A percentile compares a stretch with the other conserved stretches of the same genome.
Evolutionary conservation across 2,329 filamentous ascomycete genomes (phyloP).

Genomic region (Fusarium incarnatum): DNA sequence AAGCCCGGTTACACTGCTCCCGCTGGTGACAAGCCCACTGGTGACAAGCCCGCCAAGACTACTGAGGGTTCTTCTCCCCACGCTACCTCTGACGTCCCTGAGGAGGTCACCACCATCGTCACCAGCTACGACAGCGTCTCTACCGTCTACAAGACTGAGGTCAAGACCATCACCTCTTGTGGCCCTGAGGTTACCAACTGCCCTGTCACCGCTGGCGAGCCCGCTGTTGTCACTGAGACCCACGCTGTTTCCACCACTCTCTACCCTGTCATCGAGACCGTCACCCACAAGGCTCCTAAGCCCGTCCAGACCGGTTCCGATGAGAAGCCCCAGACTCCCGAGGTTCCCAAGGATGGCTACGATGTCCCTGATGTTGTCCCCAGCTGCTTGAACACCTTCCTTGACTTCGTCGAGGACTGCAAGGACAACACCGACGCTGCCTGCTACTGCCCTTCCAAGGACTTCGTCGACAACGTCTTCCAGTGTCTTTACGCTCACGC

Average conservation of each 20-base stretch:
- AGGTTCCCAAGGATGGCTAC: conserved; percentile 48
- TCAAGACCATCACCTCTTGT: conserved; percentile 38
- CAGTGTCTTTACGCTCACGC: conserved; percentile 84
- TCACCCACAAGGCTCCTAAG: conserved; percentile 33
- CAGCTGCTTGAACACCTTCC: conserved; percentile 91
- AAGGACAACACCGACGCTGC: conserved; percentile 81
- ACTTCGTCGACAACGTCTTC: conserved; percentile 84
- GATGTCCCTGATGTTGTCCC: conserved; percentile 76
- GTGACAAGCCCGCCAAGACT: conserved; percentile 28
- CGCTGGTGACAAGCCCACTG: conserved; percentile 27
- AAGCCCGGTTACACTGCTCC: conserved; percentile 23
- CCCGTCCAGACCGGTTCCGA: conserved; percentile 38
- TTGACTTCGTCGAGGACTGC: conserved; percentile 76
- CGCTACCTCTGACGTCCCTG: conserved; percentile 44
- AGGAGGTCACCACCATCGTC: conserved; percentile 32
- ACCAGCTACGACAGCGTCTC: conserved; percentile 31
- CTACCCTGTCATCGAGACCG: conserved; percentile 45
- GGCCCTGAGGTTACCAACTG: conserved; percentile 58
- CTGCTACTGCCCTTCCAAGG: conserved; percentile 87
- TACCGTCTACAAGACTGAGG: conserved; percentile 28
- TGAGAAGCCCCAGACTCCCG: conserved; percentile 47
- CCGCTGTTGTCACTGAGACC: conserved; percentile 44
- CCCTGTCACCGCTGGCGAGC: conserved; percentile 53
- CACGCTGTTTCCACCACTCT: conserved; percentile 40
- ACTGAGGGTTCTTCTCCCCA: conserved; percentile 36